These are phyloP conservation scores for Fennellomyces sp. DNA, from an alignment of 371 early-diverging fungal species.

Conservation along the genomic window DNA sequence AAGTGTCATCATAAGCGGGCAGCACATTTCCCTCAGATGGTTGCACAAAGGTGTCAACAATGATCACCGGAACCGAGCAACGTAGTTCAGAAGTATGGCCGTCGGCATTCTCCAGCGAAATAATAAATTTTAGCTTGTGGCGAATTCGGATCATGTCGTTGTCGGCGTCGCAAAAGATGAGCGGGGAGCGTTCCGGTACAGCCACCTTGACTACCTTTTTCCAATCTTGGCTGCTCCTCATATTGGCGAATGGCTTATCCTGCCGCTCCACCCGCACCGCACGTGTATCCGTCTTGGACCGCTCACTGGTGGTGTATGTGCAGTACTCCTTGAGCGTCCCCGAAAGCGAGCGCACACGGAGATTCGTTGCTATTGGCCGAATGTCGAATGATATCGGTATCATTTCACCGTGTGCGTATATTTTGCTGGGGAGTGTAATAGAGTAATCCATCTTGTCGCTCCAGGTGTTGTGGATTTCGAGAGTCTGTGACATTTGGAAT, in stretches of 20 bases:
- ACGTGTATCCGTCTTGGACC: slow-evolving; percentile 43
- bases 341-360: slow-evolving; percentile 31
- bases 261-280: slow-evolving; percentile 19
- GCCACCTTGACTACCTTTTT: slow-evolving; percentile 19
- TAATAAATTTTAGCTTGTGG: slow-evolving; percentile 30
- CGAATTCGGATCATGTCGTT: slow-evolving; percentile 49
- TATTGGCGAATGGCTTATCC: slow-evolving; percentile 26
- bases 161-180: slow-evolving; percentile 39
- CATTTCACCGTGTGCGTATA: slow-evolving; percentile 34
- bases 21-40: slow-evolving; percentile 31
- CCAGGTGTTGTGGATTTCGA: slow-evolving; percentile 48
- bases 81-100: slow-evolving; percentile 45
- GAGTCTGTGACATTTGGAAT: slow-evolving; percentile 30
- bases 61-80: slow-evolving; percentile 34
- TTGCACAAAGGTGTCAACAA: slow-evolving; percentile 36
- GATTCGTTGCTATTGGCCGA: slow-evolving; percentile 31
- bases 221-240: background rate
- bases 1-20: slow-evolving; percentile 41
- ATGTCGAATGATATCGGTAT: slow-evolving; percentile 44
- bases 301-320: slow-evolving; percentile 33
- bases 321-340: slow-evolving; percentile 46
- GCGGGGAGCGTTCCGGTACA: slow-evolving; percentile 33
- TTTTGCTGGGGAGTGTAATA: slow-evolving; percentile 39
- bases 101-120: slow-evolving; percentile 29
- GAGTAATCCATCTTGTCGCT: slow-evolving; percentile 47